phyloP scores from a whole-genome alignment of 139 green algal genomes.

The Chlamydomonas urium region DNA sequence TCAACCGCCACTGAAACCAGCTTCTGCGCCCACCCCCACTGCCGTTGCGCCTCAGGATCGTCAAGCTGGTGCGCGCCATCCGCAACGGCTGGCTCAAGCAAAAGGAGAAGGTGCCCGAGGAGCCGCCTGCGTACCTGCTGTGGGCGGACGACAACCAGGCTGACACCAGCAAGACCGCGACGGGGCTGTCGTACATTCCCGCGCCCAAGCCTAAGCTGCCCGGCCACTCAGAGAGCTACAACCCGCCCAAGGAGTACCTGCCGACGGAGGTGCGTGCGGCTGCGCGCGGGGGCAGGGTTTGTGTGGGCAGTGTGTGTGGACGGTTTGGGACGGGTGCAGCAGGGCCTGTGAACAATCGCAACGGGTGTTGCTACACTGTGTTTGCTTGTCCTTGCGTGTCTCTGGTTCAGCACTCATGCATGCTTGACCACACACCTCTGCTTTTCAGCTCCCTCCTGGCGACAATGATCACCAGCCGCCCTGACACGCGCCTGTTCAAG shows the following conservation, averaged over 20 bases:
- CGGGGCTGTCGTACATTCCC: conserved; percentile 86
- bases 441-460: too few species aligned
- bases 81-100: conserved; percentile 65
- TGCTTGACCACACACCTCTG: too few species aligned
- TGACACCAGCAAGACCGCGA: conserved; percentile 54
- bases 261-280: conserved; percentile 63
- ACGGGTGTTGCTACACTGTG: too few species aligned
- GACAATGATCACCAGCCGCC: too few species aligned
- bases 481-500: too few species aligned
- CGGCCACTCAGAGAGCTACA: conserved; percentile 91
- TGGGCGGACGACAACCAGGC: conserved; percentile 82
- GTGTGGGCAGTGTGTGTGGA: too few species aligned
- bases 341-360: neutral
- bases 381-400: too few species aligned
- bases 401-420: too few species aligned
- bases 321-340: neutral
- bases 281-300: too few species aligned
- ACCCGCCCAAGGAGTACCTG: conserved; percentile 93
- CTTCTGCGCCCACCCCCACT: neutral
- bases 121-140: conserved; percentile 75
- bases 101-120: conserved; percentile 28
- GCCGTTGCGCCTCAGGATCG: conserved; percentile 33
- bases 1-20: too few species aligned
- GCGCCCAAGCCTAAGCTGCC: conserved; percentile 56
- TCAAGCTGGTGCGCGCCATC: conserved; percentile 77